Evolutionary conservation across 1,139 yeast genomes (phyloP), one percentile per base, ranked within the genome.

Genomic region (Meyerozyma elateridarum): DNA sequence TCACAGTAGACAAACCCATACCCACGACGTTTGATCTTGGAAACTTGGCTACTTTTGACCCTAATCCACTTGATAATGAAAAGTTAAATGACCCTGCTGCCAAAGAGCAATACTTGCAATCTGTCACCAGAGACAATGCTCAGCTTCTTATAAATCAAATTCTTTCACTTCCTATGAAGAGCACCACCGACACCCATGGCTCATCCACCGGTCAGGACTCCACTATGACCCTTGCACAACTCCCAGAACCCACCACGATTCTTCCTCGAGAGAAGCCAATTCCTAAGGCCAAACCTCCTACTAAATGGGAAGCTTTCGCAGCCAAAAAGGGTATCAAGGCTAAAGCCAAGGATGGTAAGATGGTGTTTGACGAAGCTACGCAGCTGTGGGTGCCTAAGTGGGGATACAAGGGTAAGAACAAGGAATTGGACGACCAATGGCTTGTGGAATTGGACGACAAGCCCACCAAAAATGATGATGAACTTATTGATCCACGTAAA

Each of bases 351-450:
- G 83, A 85, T 22, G 96, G 96, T 32, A 91, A 87, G 64, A 70
- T 82, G 76, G 89, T 85, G 2, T 93, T 66, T 50, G 96, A 91
- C 56, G 97, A 93, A 59, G 93, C 74, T 29, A 64, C 75, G 18
- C 91, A 91, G 32, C 89, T 88, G 60, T 93, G 98, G 98, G 96
- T 83, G 39, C 93, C 95, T 48, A 89, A 88, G 61, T 93, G 98
- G 98, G 99, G 99, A 38, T 91, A 82, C 66, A 81, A 84, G 46
- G 98, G 98, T 51, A 76, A 77, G 59, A 91, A 91, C 62, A 91
- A 91, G 64, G 76, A 79, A 37, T 54, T 80, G 48, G 97, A 91
- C 52, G 67, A 73, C 54, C 96, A 91, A 61, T 91, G 98, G 98
- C 72, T 88, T 55, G 97, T 91, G 36, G 99, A 93, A 61, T 83